These are phyloP conservation scores for Mycena floridula DNA, from an alignment of 768 basidiomycete genomes.

Conservation along the genomic window DNA sequence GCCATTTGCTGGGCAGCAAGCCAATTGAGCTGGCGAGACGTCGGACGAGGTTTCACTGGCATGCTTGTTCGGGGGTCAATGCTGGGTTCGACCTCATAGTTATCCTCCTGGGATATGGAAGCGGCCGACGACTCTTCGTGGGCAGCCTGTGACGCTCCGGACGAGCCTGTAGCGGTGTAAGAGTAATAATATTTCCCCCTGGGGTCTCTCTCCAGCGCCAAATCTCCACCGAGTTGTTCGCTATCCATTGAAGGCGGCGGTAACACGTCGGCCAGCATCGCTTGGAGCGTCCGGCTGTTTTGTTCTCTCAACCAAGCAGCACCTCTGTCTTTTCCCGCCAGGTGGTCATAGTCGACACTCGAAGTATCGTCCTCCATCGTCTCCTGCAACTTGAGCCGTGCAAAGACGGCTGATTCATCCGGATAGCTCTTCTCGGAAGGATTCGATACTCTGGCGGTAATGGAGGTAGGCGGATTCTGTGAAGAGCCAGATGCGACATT, in stretches of 20 bases:
- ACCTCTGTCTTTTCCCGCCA: conserved; percentile 59
- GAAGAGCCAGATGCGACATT: neutral
- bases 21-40: conserved; percentile 64
- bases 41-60: conserved; percentile 44
- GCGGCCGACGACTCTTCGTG: too few relatives aligned
- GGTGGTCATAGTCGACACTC: conserved; percentile 34
- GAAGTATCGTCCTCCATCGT: conserved; percentile 32
- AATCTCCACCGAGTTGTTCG: conserved; percentile 47
- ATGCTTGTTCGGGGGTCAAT: conserved; percentile 23
- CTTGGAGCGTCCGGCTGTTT: conserved; percentile 56
- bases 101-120: conserved; percentile 51
- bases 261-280: conserved; percentile 50
- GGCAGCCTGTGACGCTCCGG: conserved; percentile 40
- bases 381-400: conserved; percentile 49
- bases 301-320: conserved; percentile 83
- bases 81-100: conserved; percentile 36
- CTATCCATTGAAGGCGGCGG: conserved; percentile 33
- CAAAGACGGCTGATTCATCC: conserved; percentile 44
- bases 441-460: conserved; percentile 3
- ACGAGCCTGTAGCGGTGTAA: conserved; percentile 47
- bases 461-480: conserved; percentile 8
- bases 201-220: conserved; percentile 60
- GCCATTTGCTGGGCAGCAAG: conserved; percentile 46
- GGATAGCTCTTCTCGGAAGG: conserved; percentile 23
- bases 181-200: conserved; percentile 75